phyloP scores from a whole-genome alignment of 495 filamentous ascomycete genomes.

The Tuber magnatum region DNA sequence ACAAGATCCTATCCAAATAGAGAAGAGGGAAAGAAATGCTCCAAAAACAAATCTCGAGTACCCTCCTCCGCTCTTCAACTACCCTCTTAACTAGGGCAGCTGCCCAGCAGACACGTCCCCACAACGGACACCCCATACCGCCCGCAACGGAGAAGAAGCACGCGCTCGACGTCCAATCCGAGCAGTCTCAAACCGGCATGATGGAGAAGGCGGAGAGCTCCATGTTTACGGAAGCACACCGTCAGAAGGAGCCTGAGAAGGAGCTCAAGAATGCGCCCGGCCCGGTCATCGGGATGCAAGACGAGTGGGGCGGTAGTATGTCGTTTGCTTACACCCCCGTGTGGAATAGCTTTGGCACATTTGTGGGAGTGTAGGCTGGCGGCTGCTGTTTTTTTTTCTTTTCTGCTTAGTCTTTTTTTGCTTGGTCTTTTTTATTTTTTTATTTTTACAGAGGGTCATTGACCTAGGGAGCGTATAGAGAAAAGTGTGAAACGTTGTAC shows the following conservation, averaged over 20 bases:
- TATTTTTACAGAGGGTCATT: neutral
- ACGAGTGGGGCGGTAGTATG: slow-evolving; percentile 55
- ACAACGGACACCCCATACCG: slow-evolving; percentile 9
- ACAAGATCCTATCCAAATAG: neutral
- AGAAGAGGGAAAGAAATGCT: neutral
- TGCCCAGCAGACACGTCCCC: slow-evolving; percentile 16
- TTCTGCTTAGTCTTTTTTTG: no score
- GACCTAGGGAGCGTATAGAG: neutral
- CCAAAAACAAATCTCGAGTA: neutral
- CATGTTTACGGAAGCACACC: slow-evolving; percentile 46
- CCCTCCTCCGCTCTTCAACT: neutral
- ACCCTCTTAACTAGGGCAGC: neutral
- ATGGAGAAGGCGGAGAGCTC: slow-evolving; percentile 44
- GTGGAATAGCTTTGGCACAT: slow-evolving; percentile 18
- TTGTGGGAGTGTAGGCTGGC: slow-evolving; percentile 13
- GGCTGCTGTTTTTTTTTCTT: neutral
- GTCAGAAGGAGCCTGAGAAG: slow-evolving; percentile 51
- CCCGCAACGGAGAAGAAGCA: slow-evolving; percentile 38
- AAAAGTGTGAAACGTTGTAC: neutral
- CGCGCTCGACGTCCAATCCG: slow-evolving; percentile 45
- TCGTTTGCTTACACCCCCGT: slow-evolving; percentile 5
- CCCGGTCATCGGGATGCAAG: slow-evolving; percentile 63
- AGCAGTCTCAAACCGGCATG: slow-evolving; percentile 43
- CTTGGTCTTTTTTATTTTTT: neutral
- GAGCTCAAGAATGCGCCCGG: slow-evolving; percentile 60